phyloP scores from a whole-genome alignment of 2,329 filamentous ascomycete genomes.

The Colletotrichum somersetense region DNA sequence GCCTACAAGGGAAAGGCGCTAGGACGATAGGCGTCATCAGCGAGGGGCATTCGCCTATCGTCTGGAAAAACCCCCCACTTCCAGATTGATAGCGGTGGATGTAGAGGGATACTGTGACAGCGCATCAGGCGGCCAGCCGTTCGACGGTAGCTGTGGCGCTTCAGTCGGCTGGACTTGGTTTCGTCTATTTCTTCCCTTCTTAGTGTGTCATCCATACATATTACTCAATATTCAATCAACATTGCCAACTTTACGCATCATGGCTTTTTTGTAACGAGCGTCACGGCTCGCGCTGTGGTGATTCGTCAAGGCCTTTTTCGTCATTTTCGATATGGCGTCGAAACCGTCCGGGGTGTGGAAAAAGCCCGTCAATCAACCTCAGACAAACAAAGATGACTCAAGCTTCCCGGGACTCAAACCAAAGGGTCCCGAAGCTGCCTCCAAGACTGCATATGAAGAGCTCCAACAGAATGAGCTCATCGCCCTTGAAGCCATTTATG shows the following conservation, averaged over 20 bases:
- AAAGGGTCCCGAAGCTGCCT: conserved; percentile 55
- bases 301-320: conserved; percentile 45
- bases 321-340: conserved; percentile 61
- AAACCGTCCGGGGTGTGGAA: conserved; percentile 63
- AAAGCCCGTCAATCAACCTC: conserved; percentile 57
- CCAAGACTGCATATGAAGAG: conserved; percentile 79
- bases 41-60: conserved; percentile 33
- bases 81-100: conserved; percentile 3
- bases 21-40: conserved; percentile 36
- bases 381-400: conserved; percentile 58
- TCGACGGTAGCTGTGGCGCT: conserved; percentile 28
- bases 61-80: conserved; percentile 34
- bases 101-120: conserved; percentile 34
- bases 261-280: conserved; percentile 63
- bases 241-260: conserved; percentile 45
- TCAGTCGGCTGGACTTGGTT: conserved; percentile 17
- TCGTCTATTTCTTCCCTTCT: conserved; percentile 39
- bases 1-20: conserved; percentile 11
- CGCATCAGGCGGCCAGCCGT: conserved; percentile 29
- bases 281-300: conserved; percentile 67
- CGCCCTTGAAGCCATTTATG: conserved; percentile 88
- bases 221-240: conserved; percentile 10
- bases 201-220: conserved; percentile 19
- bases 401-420: conserved; percentile 66
- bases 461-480: conserved; percentile 90